Base-by-base conservation (phyloP, 345 rosid species). In the Hibiscus mutabilis region DNA sequence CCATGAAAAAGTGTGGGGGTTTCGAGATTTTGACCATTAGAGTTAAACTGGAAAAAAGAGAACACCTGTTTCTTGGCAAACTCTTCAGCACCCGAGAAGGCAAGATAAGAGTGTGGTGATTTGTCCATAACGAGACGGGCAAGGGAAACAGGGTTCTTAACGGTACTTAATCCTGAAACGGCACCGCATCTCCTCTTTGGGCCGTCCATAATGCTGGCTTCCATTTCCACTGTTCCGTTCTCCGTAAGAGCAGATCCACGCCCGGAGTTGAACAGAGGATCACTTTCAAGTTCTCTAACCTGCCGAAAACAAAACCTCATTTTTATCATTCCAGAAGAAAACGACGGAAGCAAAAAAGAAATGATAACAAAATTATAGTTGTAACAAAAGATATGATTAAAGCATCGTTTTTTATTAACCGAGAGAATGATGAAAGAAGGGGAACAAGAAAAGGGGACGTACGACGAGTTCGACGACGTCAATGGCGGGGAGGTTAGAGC, bases 181-280 rank as follows among this genome's bases (percentile, higher is more conserved):
- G 97, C 93, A 12, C 97, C 98, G 80, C 97, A 91, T 78, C 97
- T 74, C 76, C 98, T 83, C 79, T 68, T 82, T 1, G 87, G 82
- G 6, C 97, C 97, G 46, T 94, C 97, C 98, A 94, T 94, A 15
- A 94, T 91, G 83, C 97, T 91, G 3, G 98, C 98, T 71, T 94
- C 98, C 98, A 94, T 91, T 82, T 91, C 98, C 77, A 84, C 98
- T 66, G 89, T 89, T 7, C 96, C 95, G 33, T 90, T 83, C 78
- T 84, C 92, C 52, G 95, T 88, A 8, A 94, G 84, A 14, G 98
- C 97, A 29, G 96, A 91, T 82, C 98, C 98, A 60, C 93, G 87
- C 21, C 97, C 97, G 12, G 98, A 91, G 71, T 94, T 94, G 78
- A 94, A 94, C 79, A 94, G 77, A 52, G 98, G 96, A 79, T 94